Percentiles rank a stretch among this genome's conserved stretches.
These are phyloP conservation scores for Chlamydomonas eustigma DNA, from an alignment of 139 green algal genomes.

Conservation along the genomic window DNA sequence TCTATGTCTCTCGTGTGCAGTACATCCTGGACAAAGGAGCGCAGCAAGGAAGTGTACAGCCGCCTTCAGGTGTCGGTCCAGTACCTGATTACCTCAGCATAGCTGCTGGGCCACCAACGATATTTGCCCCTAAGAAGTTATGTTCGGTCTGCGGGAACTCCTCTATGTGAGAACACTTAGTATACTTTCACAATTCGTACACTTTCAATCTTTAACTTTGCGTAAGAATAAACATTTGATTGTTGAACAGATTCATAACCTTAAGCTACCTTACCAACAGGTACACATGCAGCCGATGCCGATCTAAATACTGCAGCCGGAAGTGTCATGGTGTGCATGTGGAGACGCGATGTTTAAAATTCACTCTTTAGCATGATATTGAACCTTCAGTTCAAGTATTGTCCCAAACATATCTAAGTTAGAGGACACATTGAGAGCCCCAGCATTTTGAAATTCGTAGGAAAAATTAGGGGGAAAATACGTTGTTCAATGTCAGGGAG, in stretches of 20 bases:
- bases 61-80: not conserved
- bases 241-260: no score
- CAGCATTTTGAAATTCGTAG: no score
- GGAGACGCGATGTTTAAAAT: constrained; percentile 85
- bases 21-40: constrained; percentile 25
- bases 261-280: no score
- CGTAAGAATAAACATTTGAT: no score
- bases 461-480: no score
- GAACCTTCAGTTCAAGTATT: no score
- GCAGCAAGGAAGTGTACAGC: constrained; percentile 31
- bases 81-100: constrained; percentile 64
- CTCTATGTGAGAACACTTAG: constrained; percentile 35
- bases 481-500: no score
- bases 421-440: no score
- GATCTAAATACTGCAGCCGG: constrained; percentile 64
- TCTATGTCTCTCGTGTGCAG: not conserved
- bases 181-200: no score
- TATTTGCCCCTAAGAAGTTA: constrained; percentile 53
- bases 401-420: no score
- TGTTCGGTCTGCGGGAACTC: constrained; percentile 64
- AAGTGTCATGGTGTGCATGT: constrained; percentile 67
- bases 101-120: constrained; percentile 38
- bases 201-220: no score
- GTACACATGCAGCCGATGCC: constrained; percentile 80
- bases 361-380: constrained; percentile 27